A percentile compares a stretch with the other conserved stretches of the same genome.
phyloP scores from a whole-genome alignment of 179 eudicot genomes.

The Monotropa hypopitys region DNA sequence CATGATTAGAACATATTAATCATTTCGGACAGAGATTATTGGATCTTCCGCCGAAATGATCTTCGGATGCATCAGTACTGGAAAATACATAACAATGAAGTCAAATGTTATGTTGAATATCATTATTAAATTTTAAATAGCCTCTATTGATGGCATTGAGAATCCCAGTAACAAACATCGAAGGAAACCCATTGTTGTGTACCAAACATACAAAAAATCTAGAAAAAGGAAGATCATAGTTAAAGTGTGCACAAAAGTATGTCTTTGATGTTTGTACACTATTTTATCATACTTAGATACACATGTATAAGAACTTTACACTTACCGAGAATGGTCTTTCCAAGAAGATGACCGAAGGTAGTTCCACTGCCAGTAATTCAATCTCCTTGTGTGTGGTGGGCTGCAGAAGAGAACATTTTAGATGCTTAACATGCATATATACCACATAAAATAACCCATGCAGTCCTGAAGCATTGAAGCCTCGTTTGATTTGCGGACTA shows the following conservation, averaged over 20 bases:
- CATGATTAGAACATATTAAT: background rate
- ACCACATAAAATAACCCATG: no score
- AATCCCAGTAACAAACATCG: background rate
- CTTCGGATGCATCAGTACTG: background rate
- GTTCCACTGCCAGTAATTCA: conserved; percentile 57
- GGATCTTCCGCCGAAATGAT: background rate
- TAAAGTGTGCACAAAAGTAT: background rate
- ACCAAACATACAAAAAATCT: background rate
- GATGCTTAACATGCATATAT: background rate
- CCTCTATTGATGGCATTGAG: background rate
- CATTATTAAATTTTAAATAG: background rate
- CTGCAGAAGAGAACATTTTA: conserved; percentile 33
- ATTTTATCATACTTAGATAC: background rate
- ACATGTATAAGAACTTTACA: background rate
- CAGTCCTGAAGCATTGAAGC: no score
- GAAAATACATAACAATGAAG: background rate
- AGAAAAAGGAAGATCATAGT: background rate
- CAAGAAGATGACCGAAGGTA: conserved; percentile 50
- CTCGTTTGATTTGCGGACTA: no score
- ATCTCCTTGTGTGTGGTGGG: conserved; percentile 75
- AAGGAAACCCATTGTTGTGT: background rate
- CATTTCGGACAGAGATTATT: background rate
- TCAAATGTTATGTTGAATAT: background rate
- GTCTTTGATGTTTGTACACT: background rate
- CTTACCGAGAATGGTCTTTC: conserved; percentile 77